These are phyloP conservation scores for Pythium phragmiticola DNA, from an alignment of 352 stramenopile species.

Conservation along the genomic window DNA sequence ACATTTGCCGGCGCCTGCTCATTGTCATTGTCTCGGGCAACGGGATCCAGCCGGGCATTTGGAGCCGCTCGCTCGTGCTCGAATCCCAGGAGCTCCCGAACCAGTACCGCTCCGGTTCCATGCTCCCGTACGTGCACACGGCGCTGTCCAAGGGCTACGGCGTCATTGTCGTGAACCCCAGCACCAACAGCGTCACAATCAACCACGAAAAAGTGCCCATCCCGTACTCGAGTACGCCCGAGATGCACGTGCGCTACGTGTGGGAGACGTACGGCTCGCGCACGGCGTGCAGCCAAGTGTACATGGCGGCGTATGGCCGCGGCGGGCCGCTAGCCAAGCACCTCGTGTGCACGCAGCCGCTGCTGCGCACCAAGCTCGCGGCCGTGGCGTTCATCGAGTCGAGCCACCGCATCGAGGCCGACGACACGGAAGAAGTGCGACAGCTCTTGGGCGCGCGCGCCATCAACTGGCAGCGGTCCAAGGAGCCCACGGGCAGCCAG, in stretches of 20 bases:
- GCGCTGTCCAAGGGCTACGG: conserved; percentile 46
- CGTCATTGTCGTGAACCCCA: conserved; percentile 69
- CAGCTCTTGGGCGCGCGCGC: conserved; percentile 60
- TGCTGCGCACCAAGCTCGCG: conserved; percentile 63
- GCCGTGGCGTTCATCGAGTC: conserved; percentile 60
- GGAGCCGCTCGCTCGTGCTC: conserved; percentile 76
- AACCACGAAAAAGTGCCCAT: conserved; percentile 55
- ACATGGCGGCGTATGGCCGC: conserved; percentile 75
- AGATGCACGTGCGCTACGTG: conserved; percentile 73
- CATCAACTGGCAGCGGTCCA: conserved; percentile 84
- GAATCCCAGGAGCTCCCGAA: conserved; percentile 71
- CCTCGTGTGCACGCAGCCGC: conserved; percentile 65
- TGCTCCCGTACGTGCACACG: conserved; percentile 64
- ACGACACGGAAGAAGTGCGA: conserved; percentile 54
- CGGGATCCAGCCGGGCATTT: conserved; percentile 72
- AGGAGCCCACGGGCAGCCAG: conserved; percentile 44
- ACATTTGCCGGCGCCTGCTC: conserved; percentile 67
- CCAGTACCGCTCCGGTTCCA: conserved; percentile 81
- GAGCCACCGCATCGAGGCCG: conserved; percentile 55
- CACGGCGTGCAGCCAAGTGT: conserved; percentile 70
- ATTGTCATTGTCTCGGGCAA: conserved; percentile 71
- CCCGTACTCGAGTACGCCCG: conserved; percentile 50
- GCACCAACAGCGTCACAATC: conserved; percentile 71
- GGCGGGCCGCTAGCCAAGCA: conserved; percentile 74
- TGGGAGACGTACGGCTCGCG: conserved; percentile 80